These are phyloP conservation scores for Fusarium globosum DNA, from an alignment of 2,329 filamentous ascomycete genomes.

Conservation along the genomic window DNA sequence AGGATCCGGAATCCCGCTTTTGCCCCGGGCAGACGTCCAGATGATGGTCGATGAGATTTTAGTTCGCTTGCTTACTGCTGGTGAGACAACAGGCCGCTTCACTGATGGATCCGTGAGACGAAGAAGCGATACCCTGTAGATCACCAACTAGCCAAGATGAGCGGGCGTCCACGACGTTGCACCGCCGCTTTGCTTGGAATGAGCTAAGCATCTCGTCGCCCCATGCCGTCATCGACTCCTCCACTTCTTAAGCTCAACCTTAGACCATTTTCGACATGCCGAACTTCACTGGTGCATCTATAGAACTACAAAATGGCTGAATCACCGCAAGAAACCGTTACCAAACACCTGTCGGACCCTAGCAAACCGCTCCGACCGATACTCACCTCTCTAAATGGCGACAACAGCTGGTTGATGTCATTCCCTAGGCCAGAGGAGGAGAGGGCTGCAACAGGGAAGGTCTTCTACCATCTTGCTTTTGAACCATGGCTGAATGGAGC, in stretches of 20 bases:
- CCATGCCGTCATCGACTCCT: conserved; percentile 3
- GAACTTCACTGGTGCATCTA: background rate
- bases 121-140: background rate
- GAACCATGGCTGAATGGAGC: conserved; percentile 51
- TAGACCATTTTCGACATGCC: background rate
- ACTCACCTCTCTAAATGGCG: conserved; percentile 49
- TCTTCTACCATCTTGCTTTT: conserved; percentile 48
- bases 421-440: conserved; percentile 46
- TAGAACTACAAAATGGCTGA: background rate
- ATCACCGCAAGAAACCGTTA: background rate
- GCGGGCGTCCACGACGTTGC: background rate
- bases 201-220: background rate
- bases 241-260: background rate
- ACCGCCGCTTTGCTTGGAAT: background rate
- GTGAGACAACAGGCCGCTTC: background rate
- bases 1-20: background rate
- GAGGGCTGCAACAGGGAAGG: conserved; percentile 28
- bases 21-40: background rate
- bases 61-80: background rate
- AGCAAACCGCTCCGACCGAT: conserved; percentile 36
- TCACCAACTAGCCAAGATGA: background rate
- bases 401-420: conserved; percentile 51
- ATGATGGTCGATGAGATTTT: background rate
- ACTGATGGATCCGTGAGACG: background rate
- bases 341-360: background rate